These are phyloP conservation scores for Alternaria arborescens DNA, from an alignment of 2,329 filamentous ascomycete species.

Conservation along the genomic window DNA sequence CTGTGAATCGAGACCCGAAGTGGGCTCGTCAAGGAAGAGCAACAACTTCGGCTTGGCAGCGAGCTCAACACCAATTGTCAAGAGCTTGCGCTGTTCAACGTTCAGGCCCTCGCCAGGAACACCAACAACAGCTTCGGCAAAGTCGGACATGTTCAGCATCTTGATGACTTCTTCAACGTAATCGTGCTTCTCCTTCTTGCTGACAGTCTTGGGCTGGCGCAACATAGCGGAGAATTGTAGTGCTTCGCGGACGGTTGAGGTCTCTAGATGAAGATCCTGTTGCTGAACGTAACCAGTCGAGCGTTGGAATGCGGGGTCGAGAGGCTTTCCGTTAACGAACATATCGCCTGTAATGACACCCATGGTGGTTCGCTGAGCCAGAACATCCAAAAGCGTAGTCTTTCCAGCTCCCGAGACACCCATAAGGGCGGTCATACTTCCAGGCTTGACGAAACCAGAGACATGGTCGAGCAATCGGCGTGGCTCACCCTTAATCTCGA, in stretches of 20 bases:
- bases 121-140: constrained; percentile 71
- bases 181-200: constrained; percentile 65
- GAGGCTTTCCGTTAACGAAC: constrained; percentile 49
- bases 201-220: constrained; percentile 62
- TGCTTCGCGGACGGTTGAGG: constrained; percentile 49
- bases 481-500: constrained; percentile 53
- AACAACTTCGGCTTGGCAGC: constrained; percentile 72
- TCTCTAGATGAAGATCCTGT: constrained; percentile 52
- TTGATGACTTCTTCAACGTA: constrained; percentile 72
- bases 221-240: constrained; percentile 49
- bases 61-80: constrained; percentile 77
- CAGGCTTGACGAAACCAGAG: constrained; percentile 64
- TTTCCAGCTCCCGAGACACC: constrained; percentile 52
- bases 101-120: constrained; percentile 70
- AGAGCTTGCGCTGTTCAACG: constrained; percentile 73
- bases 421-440: constrained; percentile 56
- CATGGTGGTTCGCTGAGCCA: constrained; percentile 48
- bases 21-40: constrained; percentile 69
- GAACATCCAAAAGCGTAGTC: constrained; percentile 49
- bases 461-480: constrained; percentile 65
- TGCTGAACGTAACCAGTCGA: constrained; percentile 53
- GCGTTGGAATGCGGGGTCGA: constrained; percentile 48
- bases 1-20: constrained; percentile 67
- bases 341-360: constrained; percentile 52
- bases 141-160: constrained; percentile 73